Evolutionary conservation across 2,329 filamentous ascomycete genomes (phyloP), one percentile per base, ranked within the genome.

Genomic region (Microsporum canis): DNA sequence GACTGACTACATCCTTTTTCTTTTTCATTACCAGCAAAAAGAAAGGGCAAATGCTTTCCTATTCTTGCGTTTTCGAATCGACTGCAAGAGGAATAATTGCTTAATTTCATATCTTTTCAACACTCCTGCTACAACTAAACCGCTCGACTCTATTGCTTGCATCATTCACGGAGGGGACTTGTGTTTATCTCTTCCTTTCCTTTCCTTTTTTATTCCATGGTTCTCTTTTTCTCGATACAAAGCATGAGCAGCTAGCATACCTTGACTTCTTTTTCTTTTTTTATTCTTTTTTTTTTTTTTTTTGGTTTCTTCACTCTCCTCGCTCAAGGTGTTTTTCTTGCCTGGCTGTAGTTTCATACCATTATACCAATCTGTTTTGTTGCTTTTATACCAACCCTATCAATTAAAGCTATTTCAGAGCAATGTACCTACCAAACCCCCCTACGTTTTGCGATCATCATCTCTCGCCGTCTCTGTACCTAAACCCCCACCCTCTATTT

Each of bases 311-410:
- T 41, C 23, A 10, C 17, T 41, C 23, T 55, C 49, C 36, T 29
- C 41, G 23, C 39, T 57, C 55, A 41, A 57, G 23, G 23, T 57
- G 29, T 49, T 51, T 23, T 23, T 23, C 17, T 23, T 51, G 56
- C 29, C 56, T 58, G 56, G 39, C 33, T 58, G 36, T 58, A 45
- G 56, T 41, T 51, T 51, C 39, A 59, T 59, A 59, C 33, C 33
- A 59, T 59, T 59, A 59, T 59, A 59, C 57, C 57, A 47, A 59
- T 59, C 57, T 59, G 43, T 59, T 51, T 47, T 41, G 34, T 51
- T 34, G 33, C 57, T 27, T 27, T 58, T 45, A 38, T 58, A 41
- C 39, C 57, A 29, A 49, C 38, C 57, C 41, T 45, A 36, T 41
- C 55, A 39, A 31, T 41, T 41, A 41, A 57, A 29, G 12, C 31